phyloP scores from a whole-genome alignment of 1,139 yeast species.

The Chernovozyma sophiae-reginae region DNA sequence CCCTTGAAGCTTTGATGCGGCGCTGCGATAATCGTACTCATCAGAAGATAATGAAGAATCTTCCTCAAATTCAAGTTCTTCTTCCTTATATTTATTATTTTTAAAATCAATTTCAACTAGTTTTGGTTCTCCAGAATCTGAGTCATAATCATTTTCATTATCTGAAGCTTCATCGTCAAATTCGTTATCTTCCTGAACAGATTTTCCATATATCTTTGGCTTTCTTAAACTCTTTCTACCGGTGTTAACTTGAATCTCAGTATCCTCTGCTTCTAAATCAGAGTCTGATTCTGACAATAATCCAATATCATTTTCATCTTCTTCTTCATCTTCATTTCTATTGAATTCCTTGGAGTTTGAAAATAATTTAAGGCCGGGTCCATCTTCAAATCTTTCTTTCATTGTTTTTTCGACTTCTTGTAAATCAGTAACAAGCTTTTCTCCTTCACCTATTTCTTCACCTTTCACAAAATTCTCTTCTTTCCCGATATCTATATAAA shows the following conservation, averaged over 20 bases:
- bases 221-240: slow-evolving; percentile 62
- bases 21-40: slow-evolving; percentile 33
- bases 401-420: slow-evolving; percentile 66
- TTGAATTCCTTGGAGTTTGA: slow-evolving; percentile 53
- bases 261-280: slow-evolving; percentile 18
- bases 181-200: slow-evolving; percentile 48
- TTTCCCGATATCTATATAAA: slow-evolving; percentile 82
- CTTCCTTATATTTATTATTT: slow-evolving; percentile 34
- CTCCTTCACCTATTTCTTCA: slow-evolving; percentile 76
- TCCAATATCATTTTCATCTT: slow-evolving; percentile 32
- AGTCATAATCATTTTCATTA: slow-evolving; percentile 30
- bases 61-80: slow-evolving; percentile 49
- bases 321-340: slow-evolving; percentile 33
- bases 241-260: slow-evolving; percentile 23
- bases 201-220: slow-evolving; percentile 56
- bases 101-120: slow-evolving; percentile 51
- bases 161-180: slow-evolving; percentile 34
- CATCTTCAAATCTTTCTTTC: slow-evolving; percentile 56
- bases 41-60: slow-evolving; percentile 43
- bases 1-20: slow-evolving; percentile 48
- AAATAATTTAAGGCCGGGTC: slow-evolving; percentile 72
- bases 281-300: slow-evolving; percentile 19
- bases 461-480: slow-evolving; percentile 58
- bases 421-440: slow-evolving; percentile 73
- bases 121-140: slow-evolving; percentile 30